These are phyloP conservation scores for Solanum lycopersicoides DNA, from an alignment of 257 asterid species.

Conservation along the genomic window DNA sequence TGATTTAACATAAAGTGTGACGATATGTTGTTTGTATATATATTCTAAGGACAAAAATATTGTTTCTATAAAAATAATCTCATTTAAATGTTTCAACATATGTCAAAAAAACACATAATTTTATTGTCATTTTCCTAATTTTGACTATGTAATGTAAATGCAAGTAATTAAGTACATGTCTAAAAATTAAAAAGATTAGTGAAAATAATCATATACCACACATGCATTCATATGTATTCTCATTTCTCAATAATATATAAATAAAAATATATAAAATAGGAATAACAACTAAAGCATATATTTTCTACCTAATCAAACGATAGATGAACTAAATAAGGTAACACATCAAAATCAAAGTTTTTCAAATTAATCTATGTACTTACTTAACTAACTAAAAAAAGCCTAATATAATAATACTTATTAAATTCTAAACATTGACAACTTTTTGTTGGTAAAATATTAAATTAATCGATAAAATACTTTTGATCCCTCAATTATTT, in stretches of 20 bases:
- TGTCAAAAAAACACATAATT: neutral
- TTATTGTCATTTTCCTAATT: neutral
- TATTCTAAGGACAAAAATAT: too few relatives aligned
- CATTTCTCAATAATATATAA: neutral
- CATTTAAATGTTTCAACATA: neutral
- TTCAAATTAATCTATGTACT: neutral
- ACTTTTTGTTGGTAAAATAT: neutral
- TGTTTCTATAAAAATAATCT: conserved; percentile 14
- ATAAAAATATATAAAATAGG: neutral
- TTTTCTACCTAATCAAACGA: neutral
- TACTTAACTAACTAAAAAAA: neutral
- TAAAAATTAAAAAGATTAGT: neutral
- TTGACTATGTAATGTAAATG: neutral
- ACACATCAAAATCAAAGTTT: neutral
- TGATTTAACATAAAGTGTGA: neutral
- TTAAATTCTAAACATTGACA: neutral
- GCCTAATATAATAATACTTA: neutral
- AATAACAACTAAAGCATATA: neutral
- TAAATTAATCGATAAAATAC: neutral
- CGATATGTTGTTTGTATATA: neutral
- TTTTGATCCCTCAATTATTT: neutral
- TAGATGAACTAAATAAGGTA: neutral
- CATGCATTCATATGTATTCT: neutral
- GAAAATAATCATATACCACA: neutral
- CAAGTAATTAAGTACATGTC: neutral